Conservation (phyloP, 306 rosid genomes). For the Pyrus bretschneideri region DNA sequence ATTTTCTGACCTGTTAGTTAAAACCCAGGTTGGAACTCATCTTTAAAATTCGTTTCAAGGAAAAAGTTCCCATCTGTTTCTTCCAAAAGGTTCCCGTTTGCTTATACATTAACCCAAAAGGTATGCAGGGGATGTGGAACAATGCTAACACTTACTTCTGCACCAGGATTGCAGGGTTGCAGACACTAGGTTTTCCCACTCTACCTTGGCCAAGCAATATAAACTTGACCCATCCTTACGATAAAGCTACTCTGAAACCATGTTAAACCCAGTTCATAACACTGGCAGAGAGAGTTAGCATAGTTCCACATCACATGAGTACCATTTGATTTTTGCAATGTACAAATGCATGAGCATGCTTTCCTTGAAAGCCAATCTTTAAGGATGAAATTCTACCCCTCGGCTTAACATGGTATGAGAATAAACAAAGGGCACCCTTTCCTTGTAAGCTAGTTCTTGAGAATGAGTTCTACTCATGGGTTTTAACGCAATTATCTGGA, state of each 20-base stretch:
- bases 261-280: not conserved
- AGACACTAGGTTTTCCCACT: not conserved
- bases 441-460: too few relatives aligned
- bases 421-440: too few relatives aligned
- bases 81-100: not conserved
- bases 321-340: not conserved
- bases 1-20: not conserved
- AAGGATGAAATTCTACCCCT: not conserved
- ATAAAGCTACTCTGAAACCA: not conserved
- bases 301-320: not conserved
- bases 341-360: not conserved
- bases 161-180: not conserved
- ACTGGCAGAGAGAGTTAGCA: not conserved
- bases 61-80: not conserved
- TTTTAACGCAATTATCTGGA: too few relatives aligned
- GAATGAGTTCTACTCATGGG: too few relatives aligned
- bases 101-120: not conserved
- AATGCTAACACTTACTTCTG: not conserved
- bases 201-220: not conserved
- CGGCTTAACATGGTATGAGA: not conserved
- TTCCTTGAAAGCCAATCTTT: not conserved
- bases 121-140: not conserved
- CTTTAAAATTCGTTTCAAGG: not conserved
- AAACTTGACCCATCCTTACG: not conserved
- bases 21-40: not conserved